Evolutionary conservation across 176 grass and related monocot genomes (phyloP).

Genomic region (Triticum monococcum): DNA sequence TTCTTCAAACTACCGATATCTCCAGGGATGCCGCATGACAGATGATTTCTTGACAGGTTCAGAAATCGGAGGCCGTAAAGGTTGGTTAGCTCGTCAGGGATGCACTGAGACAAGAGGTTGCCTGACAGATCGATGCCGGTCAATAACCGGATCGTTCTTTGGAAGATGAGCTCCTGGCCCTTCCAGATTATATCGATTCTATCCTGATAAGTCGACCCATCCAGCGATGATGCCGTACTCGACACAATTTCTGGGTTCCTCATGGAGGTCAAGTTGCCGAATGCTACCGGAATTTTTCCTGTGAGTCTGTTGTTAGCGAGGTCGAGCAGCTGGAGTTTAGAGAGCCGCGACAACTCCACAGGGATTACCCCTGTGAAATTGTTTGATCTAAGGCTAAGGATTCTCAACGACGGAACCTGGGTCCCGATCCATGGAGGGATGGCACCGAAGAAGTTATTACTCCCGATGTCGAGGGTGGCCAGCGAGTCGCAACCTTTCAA

Average conservation of each 20-base stretch:
- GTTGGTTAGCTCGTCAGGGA: conserved; percentile 49
- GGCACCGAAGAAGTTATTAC: conserved; percentile 45
- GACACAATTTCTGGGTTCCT: conserved; percentile 9
- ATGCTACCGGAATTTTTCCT: conserved; percentile 47
- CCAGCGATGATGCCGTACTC: not conserved
- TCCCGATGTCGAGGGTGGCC: conserved; percentile 49
- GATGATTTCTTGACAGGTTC: conserved; percentile 63
- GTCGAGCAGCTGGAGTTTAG: conserved; percentile 60
- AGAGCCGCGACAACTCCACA: conserved; percentile 21
- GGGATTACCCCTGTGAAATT: conserved; percentile 54
- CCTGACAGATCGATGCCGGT: conserved; percentile 56
- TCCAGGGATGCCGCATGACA: conserved; percentile 36
- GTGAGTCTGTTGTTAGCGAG: conserved; percentile 52
- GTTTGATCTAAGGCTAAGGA: conserved; percentile 60
- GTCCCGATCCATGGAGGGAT: conserved; percentile 63
- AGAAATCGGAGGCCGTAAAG: conserved; percentile 58
- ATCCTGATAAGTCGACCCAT: conserved; percentile 34
- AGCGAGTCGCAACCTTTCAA: conserved; percentile 17
- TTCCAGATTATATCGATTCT: conserved; percentile 79
- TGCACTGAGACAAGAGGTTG: conserved; percentile 43
- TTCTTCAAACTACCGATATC: conserved; percentile 35
- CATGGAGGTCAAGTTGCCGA: conserved; percentile 60
- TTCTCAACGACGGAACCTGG: conserved; percentile 29
- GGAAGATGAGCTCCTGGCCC: conserved; percentile 32
- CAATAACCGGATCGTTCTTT: conserved; percentile 45